Percentiles rank a stretch among this genome's conserved stretches.
Evolutionary conservation across 805 yeast genomes (phyloP).

Genomic region (Starmerella scarabaei): DNA sequence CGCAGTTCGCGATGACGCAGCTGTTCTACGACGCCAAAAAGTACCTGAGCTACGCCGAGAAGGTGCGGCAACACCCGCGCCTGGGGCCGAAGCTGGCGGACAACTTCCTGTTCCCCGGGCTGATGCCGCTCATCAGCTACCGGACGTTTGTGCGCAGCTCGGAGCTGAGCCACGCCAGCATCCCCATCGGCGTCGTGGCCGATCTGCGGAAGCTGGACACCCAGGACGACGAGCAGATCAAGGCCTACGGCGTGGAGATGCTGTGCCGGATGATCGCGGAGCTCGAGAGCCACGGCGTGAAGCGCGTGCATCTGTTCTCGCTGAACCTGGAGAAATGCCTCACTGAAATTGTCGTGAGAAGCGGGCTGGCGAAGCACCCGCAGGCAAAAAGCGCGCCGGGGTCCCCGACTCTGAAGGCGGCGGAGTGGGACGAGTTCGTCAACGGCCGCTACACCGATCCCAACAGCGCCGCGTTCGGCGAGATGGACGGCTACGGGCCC

Average conservation of each 20-base stretch:
- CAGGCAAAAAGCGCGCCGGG: constrained; percentile 4
- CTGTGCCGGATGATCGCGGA: constrained; percentile 67
- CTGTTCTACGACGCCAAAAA: constrained; percentile 77
- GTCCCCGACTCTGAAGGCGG: constrained; percentile 31
- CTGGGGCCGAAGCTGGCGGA: constrained; percentile 48
- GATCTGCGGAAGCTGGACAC: constrained; percentile 51
- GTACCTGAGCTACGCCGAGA: constrained; percentile 63
- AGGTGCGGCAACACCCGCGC: constrained; percentile 39
- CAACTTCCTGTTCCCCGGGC: constrained; percentile 89
- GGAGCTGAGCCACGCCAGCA: constrained; percentile 72
- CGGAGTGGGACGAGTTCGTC: constrained; percentile 95
- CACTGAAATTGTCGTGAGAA: constrained; percentile 63
- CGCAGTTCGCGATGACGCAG: constrained; percentile 86
- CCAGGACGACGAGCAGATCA: constrained; percentile 81
- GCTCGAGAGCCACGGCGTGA: constrained; percentile 47
- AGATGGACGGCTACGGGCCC: constrained; percentile 95
- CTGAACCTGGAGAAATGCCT: constrained; percentile 84
- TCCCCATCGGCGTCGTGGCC: constrained; percentile 62
- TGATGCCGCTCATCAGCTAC: constrained; percentile 94
- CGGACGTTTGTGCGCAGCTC: constrained; percentile 87
- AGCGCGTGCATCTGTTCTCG: constrained; percentile 86
- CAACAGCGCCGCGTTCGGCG: constrained; percentile 93
- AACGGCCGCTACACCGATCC: constrained; percentile 94
- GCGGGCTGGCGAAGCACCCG: constrained; percentile 30
- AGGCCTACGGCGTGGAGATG: constrained; percentile 72